Percentiles rank a stretch among this genome's conserved stretches.
phyloP scores from a whole-genome alignment of 108 stramenopile genomes.

The Skeletonema tropicum region DNA sequence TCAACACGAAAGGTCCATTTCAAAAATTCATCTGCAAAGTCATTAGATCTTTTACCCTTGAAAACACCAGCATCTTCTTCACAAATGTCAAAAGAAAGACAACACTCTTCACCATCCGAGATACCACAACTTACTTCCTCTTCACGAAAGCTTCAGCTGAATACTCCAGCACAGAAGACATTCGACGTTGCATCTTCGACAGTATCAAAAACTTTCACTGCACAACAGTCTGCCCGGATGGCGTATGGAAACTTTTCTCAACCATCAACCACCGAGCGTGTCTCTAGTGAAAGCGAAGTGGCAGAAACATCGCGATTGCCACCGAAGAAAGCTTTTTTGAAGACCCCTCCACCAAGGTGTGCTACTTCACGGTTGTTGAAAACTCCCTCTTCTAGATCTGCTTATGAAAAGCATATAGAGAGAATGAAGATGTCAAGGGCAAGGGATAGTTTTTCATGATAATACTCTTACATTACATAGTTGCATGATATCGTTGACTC shows the following conservation, averaged over 20 bases:
- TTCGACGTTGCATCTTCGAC: not conserved
- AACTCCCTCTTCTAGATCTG: conserved; percentile 1
- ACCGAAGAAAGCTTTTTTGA: not conserved
- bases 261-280: not conserved
- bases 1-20: not conserved
- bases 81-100: not conserved
- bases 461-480: not conserved
- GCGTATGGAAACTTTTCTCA: conserved; percentile 1
- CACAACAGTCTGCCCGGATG: not conserved
- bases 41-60: not conserved
- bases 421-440: not conserved
- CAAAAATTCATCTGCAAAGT: not conserved
- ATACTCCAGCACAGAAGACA: not conserved
- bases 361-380: not conserved
- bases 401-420: conserved; percentile 1
- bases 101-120: not conserved
- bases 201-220: not conserved
- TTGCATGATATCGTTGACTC: not conserved
- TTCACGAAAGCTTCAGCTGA: not conserved
- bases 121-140: not conserved
- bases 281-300: not conserved
- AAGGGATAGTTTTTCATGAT: not conserved
- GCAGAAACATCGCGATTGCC: not conserved
- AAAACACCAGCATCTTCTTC: not conserved
- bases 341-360: not conserved